A percentile compares a stretch with the other conserved stretches of the same genome.
phyloP scores from a whole-genome alignment of 2,329 filamentous ascomycete genomes.

The Neofusicoccum kwambonambiense region DNA sequence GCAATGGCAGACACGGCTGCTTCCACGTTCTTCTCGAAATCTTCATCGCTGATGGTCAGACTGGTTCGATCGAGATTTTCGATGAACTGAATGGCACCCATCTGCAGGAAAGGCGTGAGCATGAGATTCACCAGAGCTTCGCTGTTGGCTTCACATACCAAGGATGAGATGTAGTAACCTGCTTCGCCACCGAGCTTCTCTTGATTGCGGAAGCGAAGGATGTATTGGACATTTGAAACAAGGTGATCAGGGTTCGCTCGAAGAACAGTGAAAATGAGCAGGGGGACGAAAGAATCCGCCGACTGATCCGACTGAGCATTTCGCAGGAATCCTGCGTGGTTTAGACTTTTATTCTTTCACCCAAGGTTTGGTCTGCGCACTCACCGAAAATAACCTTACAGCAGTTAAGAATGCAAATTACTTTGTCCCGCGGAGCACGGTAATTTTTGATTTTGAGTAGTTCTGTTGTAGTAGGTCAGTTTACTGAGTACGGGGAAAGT shows the following conservation, averaged over 20 bases:
- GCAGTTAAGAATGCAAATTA: slow-evolving; percentile 96
- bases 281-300: slow-evolving; percentile 90
- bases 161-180: slow-evolving; percentile 93
- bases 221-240: slow-evolving; percentile 97
- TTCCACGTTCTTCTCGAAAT: slow-evolving; percentile 96
- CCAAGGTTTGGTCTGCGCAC: slow-evolving; percentile 21
- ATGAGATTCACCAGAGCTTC: not conserved
- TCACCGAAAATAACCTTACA: slow-evolving; percentile 98
- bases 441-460: slow-evolving; percentile 95
- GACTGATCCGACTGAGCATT: slow-evolving; percentile 93
- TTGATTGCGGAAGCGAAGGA: slow-evolving; percentile 92
- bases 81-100: slow-evolving; percentile 94
- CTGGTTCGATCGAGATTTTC: slow-evolving; percentile 94
- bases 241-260: slow-evolving; percentile 93
- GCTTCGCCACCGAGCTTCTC: slow-evolving; percentile 97
- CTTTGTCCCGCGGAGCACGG: slow-evolving; percentile 94
- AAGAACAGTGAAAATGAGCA: slow-evolving; percentile 93
- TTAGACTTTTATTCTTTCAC: not conserved
- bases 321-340: slow-evolving; percentile 68
- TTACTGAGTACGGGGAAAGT: not conserved
- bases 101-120: slow-evolving; percentile 44
- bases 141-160: slow-evolving; percentile 55
- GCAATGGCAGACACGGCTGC: slow-evolving; percentile 93
- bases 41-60: slow-evolving; percentile 87
- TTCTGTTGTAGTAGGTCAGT: slow-evolving; percentile 54